A percentile compares a stretch with the other conserved stretches of the same genome.
Evolutionary conservation across 1,284 basidiomycete genomes (phyloP).

Genomic region (Trametes sp.): DNA sequence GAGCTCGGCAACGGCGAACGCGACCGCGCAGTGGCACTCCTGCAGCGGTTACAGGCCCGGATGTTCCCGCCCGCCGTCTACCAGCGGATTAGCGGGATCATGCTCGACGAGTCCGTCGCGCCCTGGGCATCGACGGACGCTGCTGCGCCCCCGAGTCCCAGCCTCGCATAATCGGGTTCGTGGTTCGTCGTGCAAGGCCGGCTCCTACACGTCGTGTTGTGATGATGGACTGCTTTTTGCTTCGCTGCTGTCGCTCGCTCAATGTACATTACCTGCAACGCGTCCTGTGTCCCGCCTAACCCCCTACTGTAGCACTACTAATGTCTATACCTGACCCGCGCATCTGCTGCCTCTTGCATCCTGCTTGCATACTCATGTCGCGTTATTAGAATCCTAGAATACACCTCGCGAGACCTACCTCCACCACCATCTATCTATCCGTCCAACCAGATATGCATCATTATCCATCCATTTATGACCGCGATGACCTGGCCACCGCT

Average conservation of each 20-base stretch:
- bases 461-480: constrained; percentile 6
- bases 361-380: constrained; percentile 4
- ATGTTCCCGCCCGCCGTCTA: constrained; percentile 66
- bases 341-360: background rate
- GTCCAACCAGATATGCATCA: background rate
- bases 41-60: constrained; percentile 80
- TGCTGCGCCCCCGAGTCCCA: constrained; percentile 21
- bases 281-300: background rate
- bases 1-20: constrained; percentile 85
- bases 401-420: constrained; percentile 1
- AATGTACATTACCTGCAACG: constrained; percentile 15
- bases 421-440: background rate
- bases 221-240: constrained; percentile 14
- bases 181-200: constrained; percentile 8
- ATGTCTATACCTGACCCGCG: constrained; percentile 17
- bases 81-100: constrained; percentile 52
- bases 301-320: constrained; percentile 21
- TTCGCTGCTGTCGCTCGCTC: constrained; percentile 14
- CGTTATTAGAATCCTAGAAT: constrained; percentile 10
- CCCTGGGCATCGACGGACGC: constrained; percentile 39
- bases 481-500: background rate
- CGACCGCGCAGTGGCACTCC: constrained; percentile 72
- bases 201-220: constrained; percentile 18
- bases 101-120: constrained; percentile 46
- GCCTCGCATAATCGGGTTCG: constrained; percentile 10